Evolutionary conservation across 192 early-diverging fungal genomes (phyloP), one percentile per base, ranked within the genome.

Genomic region (Coemansia sp.): DNA sequence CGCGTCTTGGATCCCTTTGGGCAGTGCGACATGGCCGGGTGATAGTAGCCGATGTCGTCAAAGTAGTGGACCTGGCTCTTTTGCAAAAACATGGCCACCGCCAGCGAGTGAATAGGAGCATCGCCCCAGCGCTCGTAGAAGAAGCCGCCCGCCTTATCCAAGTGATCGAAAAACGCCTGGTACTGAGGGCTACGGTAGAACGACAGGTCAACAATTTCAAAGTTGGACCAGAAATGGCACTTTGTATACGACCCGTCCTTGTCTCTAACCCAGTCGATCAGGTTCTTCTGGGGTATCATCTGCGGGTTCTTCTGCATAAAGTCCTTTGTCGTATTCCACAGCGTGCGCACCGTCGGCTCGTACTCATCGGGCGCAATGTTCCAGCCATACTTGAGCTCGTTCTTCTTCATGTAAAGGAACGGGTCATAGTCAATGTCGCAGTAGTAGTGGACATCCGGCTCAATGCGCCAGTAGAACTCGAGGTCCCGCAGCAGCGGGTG

Each of bases 181-280:
- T 92, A 92, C 43, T 79, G 51, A 11, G 71, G 37, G 48, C 69
- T 69, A 48, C 90, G 73, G 65, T 88, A 91, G 57, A 94, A 87
- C 28, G 86, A 82, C 53, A 93, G 62, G 57, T 87, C 77, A 26
- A 82, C 91, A 59, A 95, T 94, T 71, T 95, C 94, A 85, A 95
- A 95, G 63, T 95, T 95, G 45, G 87, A 88, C 93, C 93, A 93
- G 48, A 88, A 91, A 59, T 92, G 89, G 69, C 88, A 92, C 7
- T 76, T 65, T 50, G 86, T 88, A 65, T 90, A 90, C 28, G 39
- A 38, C 43, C 76, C 76, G 37, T 59, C 57, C 46, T 73, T 61
- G 31, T 61, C 42, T 18, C 59, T 39, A 31, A 84, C 65, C 71
- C 77, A 84, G 57, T 60, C 53, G n/a, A 65, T 51, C 28, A 69